Conservation (phyloP, 495 filamentous ascomycete genomes). For the Trichoderma parareesei region DNA sequence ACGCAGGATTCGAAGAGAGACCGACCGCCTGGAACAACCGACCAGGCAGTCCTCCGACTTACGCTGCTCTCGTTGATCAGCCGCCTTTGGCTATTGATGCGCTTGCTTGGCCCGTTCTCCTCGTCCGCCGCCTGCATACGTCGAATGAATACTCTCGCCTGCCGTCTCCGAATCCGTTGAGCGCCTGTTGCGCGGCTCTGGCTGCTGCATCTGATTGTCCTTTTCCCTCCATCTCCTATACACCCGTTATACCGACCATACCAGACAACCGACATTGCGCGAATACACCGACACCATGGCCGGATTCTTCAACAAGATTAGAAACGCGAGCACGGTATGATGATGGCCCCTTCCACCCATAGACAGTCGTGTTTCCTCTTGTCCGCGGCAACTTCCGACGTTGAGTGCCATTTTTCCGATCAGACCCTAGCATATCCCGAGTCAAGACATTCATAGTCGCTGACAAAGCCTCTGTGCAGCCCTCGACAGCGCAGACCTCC, state of each 20-base stretch:
- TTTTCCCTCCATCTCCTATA: not conserved
- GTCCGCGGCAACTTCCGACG: not conserved
- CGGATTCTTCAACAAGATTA: slow-evolving; percentile 17
- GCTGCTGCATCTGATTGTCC: not conserved
- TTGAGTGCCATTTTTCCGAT: not conserved
- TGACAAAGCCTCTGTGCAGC: slow-evolving; percentile 6
- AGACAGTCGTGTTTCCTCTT: not conserved
- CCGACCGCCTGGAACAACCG: not conserved
- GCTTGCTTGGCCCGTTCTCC: not conserved
- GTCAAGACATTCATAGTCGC: not conserved
- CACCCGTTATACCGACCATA: not conserved
- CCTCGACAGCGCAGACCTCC: slow-evolving; percentile 19
- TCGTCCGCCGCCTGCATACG: not conserved
- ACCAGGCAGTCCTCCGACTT: not conserved
- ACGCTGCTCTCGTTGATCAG: not conserved
- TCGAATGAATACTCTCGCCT: not conserved
- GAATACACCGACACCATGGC: slow-evolving; percentile 11
- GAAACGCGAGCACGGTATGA: slow-evolving; percentile 13
- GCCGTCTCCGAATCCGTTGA: not conserved
- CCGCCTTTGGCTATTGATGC: not conserved
- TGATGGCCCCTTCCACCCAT: slow-evolving; percentile 1
- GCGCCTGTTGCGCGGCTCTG: slow-evolving; percentile 2
- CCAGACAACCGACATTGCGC: not conserved
- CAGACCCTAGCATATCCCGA: not conserved
- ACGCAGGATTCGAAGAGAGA: not conserved